Base-by-base conservation (phyloP, 768 basidiomycete genomes). In the Cystobasidium tubakii region DNA sequence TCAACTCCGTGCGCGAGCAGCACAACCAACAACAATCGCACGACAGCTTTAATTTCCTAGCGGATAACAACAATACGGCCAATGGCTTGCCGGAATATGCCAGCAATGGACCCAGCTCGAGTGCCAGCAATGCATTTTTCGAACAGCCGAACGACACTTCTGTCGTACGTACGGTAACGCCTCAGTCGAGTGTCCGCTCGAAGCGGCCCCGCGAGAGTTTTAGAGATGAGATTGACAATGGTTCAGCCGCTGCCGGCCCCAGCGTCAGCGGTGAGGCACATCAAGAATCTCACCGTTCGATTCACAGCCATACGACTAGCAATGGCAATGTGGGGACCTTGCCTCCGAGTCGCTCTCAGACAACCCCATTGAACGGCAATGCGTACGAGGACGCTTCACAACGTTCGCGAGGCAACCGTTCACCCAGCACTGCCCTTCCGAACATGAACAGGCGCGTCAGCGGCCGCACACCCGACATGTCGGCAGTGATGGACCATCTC, bases 401-500 rank as follows among this genome's bases (percentile, higher is more conserved):
- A 39, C 46, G 21, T 19, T 12, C 46, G 9, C 46, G 21, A 17
- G 27, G 57, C 25, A 31, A 17, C 12, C 9, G 57, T 25, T 60
- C 57, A 60, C 29, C 57, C 6, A 7, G 7, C 21, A n/a, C 53
- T 54, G 39, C 39, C 39, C 15, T 39, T 6, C 39, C 57, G 2
- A 60, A 25, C 57, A n/a, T n/a, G n/a, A 15, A 50, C 57, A 27
- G 57, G 57, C 57, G 33, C 27, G 25, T 34, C 6, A 60, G 57
- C 33, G 29, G 23, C 1, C 25, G 57, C 25, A 60, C 57, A 6
- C 57, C 57, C 25, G 57, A 29, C 27, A 60, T 60, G 57, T 29
- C 27, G 6, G 57, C 57, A 60, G 57, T 65, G 7, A 65, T 65
- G 39, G 63, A 65, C 44, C 27, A 43, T 29, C 63, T 65, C 15